Evolutionary conservation across 2,329 filamentous ascomycete genomes (phyloP).

Genomic region (Alternaria sp.): DNA sequence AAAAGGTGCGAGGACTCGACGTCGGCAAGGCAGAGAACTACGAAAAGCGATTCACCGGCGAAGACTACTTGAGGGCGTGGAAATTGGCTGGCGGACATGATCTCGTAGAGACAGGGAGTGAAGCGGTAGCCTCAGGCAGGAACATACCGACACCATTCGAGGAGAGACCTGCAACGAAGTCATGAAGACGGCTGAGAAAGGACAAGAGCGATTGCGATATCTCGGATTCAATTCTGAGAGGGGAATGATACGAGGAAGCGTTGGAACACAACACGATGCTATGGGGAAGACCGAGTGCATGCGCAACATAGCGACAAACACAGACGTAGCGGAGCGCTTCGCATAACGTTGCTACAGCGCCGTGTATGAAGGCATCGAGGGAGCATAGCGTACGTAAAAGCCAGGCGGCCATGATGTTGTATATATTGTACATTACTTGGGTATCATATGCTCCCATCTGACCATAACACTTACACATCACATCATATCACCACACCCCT

Average conservation of each 20-base stretch:
- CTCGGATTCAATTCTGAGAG: no score
- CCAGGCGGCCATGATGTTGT: background rate
- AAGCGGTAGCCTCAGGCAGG: slow-evolving; percentile 1
- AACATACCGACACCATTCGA: slow-evolving; percentile 38
- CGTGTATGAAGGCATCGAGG: background rate
- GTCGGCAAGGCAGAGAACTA: slow-evolving; percentile 21
- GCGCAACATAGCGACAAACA: background rate
- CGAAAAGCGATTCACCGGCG: slow-evolving; percentile 37
- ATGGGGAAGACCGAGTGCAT: background rate
- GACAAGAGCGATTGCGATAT: no score
- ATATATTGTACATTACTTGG: slow-evolving; percentile 14
- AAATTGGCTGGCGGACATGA: slow-evolving; percentile 42
- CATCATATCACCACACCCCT: background rate
- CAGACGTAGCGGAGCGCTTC: slow-evolving; percentile 3
- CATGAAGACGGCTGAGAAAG: background rate
- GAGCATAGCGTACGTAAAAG: background rate
- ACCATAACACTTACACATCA: background rate
- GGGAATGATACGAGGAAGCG: background rate
- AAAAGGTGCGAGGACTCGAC: slow-evolving; percentile 38
- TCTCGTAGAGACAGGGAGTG: slow-evolving; percentile 17
- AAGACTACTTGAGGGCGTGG: slow-evolving; percentile 44
- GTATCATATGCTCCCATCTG: slow-evolving; percentile 8
- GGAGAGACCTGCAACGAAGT: slow-evolving; percentile 24
- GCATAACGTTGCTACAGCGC: background rate
- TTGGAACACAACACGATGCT: no score